phyloP scores from a whole-genome alignment of 208 protist species.

The Sergeia podlipaevii region DNA sequence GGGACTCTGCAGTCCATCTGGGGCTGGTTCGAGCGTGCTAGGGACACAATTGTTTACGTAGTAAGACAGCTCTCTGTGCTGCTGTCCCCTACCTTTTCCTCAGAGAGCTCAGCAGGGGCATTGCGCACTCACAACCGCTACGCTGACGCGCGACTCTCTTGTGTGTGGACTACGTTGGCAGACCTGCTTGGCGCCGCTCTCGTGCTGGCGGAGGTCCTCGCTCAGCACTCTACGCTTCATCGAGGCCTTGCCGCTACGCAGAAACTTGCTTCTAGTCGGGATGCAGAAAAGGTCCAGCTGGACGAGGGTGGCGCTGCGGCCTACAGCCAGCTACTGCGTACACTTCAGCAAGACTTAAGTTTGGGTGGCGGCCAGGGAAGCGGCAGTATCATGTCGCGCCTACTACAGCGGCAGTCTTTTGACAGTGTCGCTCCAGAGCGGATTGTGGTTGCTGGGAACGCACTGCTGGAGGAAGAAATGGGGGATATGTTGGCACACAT shows the following conservation, averaged over 20 bases:
- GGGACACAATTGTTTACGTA: constrained; percentile 57
- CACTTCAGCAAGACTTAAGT: no score
- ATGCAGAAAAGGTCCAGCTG: no score
- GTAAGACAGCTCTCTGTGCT: constrained; percentile 77
- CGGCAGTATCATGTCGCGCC: constrained; percentile 63
- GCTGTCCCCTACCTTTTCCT: constrained; percentile 29
- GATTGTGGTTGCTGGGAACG: constrained; percentile 4
- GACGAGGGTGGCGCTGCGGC: no score
- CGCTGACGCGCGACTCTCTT: constrained; percentile 33
- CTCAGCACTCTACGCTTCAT: constrained; percentile 50
- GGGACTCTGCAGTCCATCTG: constrained; percentile 64
- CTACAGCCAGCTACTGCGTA: no score
- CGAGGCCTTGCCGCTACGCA: constrained; percentile 40
- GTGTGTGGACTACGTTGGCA: constrained; percentile 61
- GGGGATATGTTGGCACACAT: constrained; percentile 11
- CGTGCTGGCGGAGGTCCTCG: constrained; percentile 77
- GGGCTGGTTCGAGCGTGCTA: constrained; percentile 63
- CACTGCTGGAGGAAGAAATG: constrained; percentile 1
- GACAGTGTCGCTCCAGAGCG: constrained; percentile 15
- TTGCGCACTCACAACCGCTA: constrained; percentile 37
- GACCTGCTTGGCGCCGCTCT: constrained; percentile 74
- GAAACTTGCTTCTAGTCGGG: no score
- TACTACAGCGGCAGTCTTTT: constrained; percentile 50
- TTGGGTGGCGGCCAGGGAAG: no score
- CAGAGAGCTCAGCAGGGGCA: constrained; percentile 18